Evolutionary conservation across 768 basidiomycete species (phyloP).

Genomic region (Sarcomyxa edulis): DNA sequence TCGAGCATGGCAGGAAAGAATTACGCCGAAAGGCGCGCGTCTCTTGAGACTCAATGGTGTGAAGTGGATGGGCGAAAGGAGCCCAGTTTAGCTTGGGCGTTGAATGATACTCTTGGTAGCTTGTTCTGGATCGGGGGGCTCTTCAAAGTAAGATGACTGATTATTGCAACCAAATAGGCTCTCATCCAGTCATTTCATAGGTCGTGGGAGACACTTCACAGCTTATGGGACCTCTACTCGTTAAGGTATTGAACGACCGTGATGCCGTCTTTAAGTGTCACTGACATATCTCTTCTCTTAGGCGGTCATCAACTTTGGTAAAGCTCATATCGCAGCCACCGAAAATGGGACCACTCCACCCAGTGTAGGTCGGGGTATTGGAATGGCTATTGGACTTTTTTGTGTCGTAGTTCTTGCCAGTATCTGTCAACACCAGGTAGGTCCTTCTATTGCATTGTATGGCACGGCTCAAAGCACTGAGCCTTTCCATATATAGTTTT

Average conservation of each 20-base stretch:
- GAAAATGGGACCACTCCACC: constrained; percentile 26
- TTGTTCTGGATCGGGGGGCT: constrained; percentile 61
- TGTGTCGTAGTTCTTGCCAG: constrained; percentile 43
- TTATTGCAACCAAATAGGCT: not conserved
- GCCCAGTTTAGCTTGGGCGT: constrained; percentile 51
- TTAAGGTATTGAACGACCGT: constrained; percentile 42
- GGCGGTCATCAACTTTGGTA: constrained; percentile 58
- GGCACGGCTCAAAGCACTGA: not conserved
- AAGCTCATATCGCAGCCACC: constrained; percentile 37
- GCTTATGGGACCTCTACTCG: constrained; percentile 58
- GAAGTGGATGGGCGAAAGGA: constrained; percentile 36
- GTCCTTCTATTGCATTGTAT: constrained; percentile 1
- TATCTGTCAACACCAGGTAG: constrained; percentile 59
- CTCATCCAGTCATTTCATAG: constrained; percentile 21
- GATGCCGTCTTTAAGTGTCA: no score
- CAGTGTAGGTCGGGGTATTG: constrained; percentile 50
- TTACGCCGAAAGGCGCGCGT: constrained; percentile 19
- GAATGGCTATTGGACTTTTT: constrained; percentile 52
- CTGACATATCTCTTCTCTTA: constrained; percentile 11
- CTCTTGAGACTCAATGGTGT: constrained; percentile 39
- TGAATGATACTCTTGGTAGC: constrained; percentile 54
- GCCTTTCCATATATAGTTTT: constrained; percentile 39
- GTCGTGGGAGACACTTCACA: constrained; percentile 57
- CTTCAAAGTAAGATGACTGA: constrained; percentile 42
- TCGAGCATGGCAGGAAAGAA: constrained; percentile 18